Evolutionary conservation across 108 stramenopile genomes (phyloP).

Genomic region (Schizochytrium sp.): DNA sequence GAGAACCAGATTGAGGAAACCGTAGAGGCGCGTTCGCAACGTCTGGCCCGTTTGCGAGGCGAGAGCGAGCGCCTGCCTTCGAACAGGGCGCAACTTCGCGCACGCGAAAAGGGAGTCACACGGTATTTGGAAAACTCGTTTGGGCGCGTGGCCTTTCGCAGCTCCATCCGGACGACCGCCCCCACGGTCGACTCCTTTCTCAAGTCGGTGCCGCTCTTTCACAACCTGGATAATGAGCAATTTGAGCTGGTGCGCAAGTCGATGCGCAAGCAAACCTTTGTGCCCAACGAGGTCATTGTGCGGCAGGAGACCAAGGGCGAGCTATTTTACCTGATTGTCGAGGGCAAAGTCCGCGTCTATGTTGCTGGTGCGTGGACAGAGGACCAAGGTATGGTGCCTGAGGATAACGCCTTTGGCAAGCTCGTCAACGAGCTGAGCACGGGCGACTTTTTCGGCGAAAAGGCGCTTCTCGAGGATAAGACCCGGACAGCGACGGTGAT

Average conservation of each 20-base stretch:
- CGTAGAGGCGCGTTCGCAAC: not conserved
- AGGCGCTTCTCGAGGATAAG: not conserved
- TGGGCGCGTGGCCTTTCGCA: not conserved
- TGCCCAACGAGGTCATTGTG: constrained; percentile 10
- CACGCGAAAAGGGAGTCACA: not conserved
- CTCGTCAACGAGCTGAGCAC: not conserved
- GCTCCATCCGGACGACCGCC: not conserved
- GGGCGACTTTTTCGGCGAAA: not conserved
- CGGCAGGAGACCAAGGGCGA: constrained; percentile 26
- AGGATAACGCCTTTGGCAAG: not conserved
- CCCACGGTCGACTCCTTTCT: constrained; percentile 24
- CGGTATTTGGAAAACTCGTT: not conserved
- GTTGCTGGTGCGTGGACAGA: not conserved
- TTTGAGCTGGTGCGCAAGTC: not conserved
- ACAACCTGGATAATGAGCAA: constrained; percentile 24
- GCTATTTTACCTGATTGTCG: constrained; percentile 21
- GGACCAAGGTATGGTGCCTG: not conserved
- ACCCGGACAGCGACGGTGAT: not conserved
- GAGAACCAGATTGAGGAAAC: not conserved
- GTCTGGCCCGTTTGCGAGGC: not conserved
- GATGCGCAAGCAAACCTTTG: not conserved
- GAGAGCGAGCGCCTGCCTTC: not conserved
- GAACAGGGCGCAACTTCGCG: not conserved
- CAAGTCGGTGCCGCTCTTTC: constrained; percentile 27
- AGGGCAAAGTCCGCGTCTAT: constrained; percentile 25